Evolutionary conservation across 768 basidiomycete species (phyloP).

Genomic region (Agaricus bisporus): DNA sequence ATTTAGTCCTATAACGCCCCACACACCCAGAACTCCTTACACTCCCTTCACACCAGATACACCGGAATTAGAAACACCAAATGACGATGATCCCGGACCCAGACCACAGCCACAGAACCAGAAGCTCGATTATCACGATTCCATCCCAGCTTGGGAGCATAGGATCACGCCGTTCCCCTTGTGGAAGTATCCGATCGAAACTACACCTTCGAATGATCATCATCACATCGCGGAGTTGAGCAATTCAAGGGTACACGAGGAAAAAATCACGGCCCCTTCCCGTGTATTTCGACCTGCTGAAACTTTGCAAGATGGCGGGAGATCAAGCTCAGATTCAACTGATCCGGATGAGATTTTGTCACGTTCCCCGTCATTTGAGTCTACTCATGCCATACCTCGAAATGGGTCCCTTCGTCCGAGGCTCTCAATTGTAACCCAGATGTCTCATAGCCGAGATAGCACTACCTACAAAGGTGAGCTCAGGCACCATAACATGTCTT

Average conservation of each 20-base stretch:
- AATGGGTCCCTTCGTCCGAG: background rate
- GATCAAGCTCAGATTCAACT: background rate
- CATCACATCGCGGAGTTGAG: background rate
- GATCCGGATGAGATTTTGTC: background rate
- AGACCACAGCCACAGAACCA: background rate
- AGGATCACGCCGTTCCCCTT: constrained; percentile 8
- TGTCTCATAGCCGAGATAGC: background rate
- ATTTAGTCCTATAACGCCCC: constrained; percentile 1
- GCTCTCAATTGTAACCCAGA: constrained; percentile 3
- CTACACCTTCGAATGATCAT: background rate
- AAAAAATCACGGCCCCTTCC: background rate
- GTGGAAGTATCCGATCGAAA: constrained; percentile 1
- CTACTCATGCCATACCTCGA: background rate
- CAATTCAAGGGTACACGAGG: background rate
- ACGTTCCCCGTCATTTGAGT: background rate
- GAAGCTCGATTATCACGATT: background rate
- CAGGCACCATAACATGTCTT: background rate
- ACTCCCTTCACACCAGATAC: constrained; percentile 8
- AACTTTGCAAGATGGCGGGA: background rate
- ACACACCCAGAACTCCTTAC: constrained; percentile 5
- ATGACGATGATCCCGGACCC: constrained; percentile 4
- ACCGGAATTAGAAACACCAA: constrained; percentile 7
- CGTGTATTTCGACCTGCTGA: background rate
- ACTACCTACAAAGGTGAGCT: background rate
- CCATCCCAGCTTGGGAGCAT: background rate